Base-by-base conservation (phyloP, 352 stramenopile species). In the Plasmopara muralis region DNA sequence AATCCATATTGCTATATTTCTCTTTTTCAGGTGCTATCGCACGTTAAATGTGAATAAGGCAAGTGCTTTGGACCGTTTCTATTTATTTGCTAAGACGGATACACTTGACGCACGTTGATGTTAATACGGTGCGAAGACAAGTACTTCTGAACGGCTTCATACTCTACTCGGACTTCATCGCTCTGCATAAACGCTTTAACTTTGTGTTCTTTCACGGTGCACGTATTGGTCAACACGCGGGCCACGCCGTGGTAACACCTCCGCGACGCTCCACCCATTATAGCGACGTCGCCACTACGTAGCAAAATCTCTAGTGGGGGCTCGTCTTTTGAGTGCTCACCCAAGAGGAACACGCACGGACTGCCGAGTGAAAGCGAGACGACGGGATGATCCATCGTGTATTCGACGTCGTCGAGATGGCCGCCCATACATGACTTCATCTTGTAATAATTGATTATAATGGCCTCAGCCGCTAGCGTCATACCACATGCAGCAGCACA, bases 391-490 rank as follows among this genome's bases (percentile, higher is more conserved):
- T 81, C 77, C 73, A 90, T 88, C 31, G 80, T 93, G 60, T 80
- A 71, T 59, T 93, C 82, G 47, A 90, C 79, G 64, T 92, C 76
- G 57, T 92, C 82, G 55, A 88, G 73, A 55, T 92, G 82, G 35
- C 82, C 82, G 35, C 82, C 82, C 82, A 92, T 92, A 5, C 68
- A 72, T 44, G 82, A 89, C 49, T 53, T 82, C 28, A 62, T 72
- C 58, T 85, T 87, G 64, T 92, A 92, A 57, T 83, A 92, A 52
- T 92, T 92, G 14, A 92, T 77, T 20, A 92, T 87, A 48, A 89
- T 77, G 4, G 82, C 82, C 38, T 92, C 79, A 15, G 79, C 64
- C 6, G 43, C 20, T 16, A 92, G 55, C 28, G 52, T 71, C 58
- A 85, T 72, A 16, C 64, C 73, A 31, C 79, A 89, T 14, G 60